phyloP scores from a whole-genome alignment of 768 basidiomycete genomes.

The Leccinellum rugosiceps region DNA sequence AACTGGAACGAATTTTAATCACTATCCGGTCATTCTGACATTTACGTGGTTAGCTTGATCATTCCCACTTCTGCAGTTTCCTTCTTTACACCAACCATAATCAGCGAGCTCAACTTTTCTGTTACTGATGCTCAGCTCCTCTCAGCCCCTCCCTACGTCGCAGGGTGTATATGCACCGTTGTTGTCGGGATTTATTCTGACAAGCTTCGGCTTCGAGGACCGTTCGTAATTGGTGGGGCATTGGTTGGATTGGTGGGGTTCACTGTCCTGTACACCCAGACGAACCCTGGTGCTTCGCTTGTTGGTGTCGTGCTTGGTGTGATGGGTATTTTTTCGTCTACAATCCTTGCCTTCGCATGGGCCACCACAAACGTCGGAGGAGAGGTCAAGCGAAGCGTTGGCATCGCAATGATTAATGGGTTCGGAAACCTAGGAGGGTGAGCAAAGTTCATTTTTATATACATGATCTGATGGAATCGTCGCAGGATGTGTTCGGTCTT shows the following conservation, averaged over 20 bases:
- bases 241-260: slow-evolving; percentile 46
- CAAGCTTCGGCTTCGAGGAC: slow-evolving; percentile 40
- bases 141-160: slow-evolving; percentile 45
- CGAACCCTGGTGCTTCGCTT: not conserved
- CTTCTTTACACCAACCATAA: slow-evolving; percentile 47
- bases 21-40: slow-evolving; percentile 1
- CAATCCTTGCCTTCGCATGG: not conserved
- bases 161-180: slow-evolving; percentile 40
- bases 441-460: not conserved
- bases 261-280: slow-evolving; percentile 39
- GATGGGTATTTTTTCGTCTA: not conserved
- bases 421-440: not conserved
- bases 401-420: not conserved
- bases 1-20: not conserved
- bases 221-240: slow-evolving; percentile 42
- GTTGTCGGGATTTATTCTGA: slow-evolving; percentile 40
- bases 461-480: not conserved
- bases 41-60: slow-evolving; percentile 30
- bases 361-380: not conserved
- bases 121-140: slow-evolving; percentile 47
- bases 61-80: slow-evolving; percentile 44
- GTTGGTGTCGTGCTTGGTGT: not conserved
- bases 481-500: not conserved
- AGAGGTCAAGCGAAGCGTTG: not conserved
- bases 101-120: slow-evolving; percentile 47